A percentile compares a stretch with the other conserved stretches of the same genome.
Evolutionary conservation across 805 yeast species (phyloP).

Genomic region (Saccharomyces paradoxus): DNA sequence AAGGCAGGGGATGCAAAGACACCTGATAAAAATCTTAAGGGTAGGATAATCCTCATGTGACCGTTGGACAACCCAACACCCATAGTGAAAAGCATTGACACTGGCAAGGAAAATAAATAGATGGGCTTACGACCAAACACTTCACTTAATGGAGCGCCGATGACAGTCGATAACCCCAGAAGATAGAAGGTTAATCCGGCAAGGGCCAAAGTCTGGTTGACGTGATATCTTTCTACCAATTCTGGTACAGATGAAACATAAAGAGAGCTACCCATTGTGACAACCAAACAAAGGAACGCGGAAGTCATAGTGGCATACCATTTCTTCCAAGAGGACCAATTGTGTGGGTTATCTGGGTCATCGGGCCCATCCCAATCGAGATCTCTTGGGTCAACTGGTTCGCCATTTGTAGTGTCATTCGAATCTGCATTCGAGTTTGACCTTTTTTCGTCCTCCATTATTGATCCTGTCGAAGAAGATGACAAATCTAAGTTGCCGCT

Average conservation of each 20-base stretch:
- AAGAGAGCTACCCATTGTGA: slow-evolving; percentile 68
- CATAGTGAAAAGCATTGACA: slow-evolving; percentile 64
- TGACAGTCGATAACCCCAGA: slow-evolving; percentile 63
- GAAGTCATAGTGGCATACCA: slow-evolving; percentile 61
- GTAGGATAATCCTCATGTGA: slow-evolving; percentile 51
- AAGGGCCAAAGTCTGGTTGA: slow-evolving; percentile 52
- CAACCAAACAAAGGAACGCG: slow-evolving; percentile 57
- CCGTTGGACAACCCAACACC: slow-evolving; percentile 59
- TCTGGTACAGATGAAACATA: slow-evolving; percentile 59
- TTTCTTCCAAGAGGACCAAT: slow-evolving; percentile 57
- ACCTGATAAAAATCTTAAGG: slow-evolving; percentile 68
- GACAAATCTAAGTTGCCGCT: background rate
- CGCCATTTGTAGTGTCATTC: slow-evolving; percentile 5
- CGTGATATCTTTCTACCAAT: slow-evolving; percentile 39
- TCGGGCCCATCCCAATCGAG: slow-evolving; percentile 55
- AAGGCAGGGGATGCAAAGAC: slow-evolving; percentile 73
- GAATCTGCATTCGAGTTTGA: background rate
- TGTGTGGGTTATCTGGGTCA: slow-evolving; percentile 58
- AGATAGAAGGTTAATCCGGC: slow-evolving; percentile 65
- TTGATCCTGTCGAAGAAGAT: background rate
- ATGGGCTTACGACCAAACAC: slow-evolving; percentile 58
- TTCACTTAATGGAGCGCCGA: slow-evolving; percentile 69
- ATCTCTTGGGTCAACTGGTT: slow-evolving; percentile 32
- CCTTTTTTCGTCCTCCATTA: background rate
- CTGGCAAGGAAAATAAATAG: slow-evolving; percentile 51